Base-by-base conservation (phyloP, 352 stramenopile genomes). In the Globisporangium cystogenes region DNA sequence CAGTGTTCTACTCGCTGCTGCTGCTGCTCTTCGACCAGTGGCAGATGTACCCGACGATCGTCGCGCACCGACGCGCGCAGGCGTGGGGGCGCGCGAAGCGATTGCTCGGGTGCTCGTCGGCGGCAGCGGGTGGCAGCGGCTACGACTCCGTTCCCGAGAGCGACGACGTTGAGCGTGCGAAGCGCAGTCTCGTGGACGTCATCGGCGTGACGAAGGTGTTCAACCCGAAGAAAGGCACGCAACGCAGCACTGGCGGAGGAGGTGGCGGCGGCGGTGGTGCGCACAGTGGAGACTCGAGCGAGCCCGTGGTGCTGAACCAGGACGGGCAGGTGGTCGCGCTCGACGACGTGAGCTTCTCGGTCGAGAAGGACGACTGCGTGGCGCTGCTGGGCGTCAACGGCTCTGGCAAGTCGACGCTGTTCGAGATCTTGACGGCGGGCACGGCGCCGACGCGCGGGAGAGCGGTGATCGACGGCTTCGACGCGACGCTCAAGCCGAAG, bases 381-480 rank as follows among this genome's bases (percentile, higher is more conserved):
- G 93, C 92, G 1, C 57, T 98, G 4, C 64, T 98, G 15, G 95
- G 95, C 3, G 85, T 96, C 42, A 98, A 98, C 64, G 95, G 94
- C 3, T 94, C 91, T 16, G 93, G 94, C n/a, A 98, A 99, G 65
- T 98, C 96, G 18, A 99, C 96, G 3, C 97, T 96, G 46, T 98
- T 99, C 56, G 82, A 91, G 53, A 97, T 99, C 48, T 61, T 99
- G 21, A 98, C 96, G 14, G 95, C 90, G 24, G 86, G 94, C 27
- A 69, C 96, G 39, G 66, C 75, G 18, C 87, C 94, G 1, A 95
- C 82, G 0, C 60, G 42, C 18, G 87, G 86, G 6, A 67, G 60
- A 10, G 83, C 74, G 7, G 39, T 72, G 7, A 82, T 93, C 20
- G 73, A 86, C 55, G 57, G 51, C 4, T 76, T 66, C 12, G 75